Conservation (phyloP, 2,329 filamentous ascomycete genomes). For the Cryphonectria radicalis region DNA sequence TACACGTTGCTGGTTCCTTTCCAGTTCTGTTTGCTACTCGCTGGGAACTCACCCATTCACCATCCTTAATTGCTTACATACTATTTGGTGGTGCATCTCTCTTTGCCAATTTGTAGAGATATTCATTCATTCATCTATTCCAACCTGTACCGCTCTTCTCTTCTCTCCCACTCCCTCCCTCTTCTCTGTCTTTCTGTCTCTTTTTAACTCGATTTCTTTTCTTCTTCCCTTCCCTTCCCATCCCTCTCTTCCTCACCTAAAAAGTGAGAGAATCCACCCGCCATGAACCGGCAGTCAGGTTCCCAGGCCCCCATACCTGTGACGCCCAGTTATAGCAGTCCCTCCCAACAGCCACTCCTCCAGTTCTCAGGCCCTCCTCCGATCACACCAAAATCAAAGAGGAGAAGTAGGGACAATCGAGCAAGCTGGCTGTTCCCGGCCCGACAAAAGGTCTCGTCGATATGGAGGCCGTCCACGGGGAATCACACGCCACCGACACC, state of each 20-base stretch:
- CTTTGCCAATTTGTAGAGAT: not conserved
- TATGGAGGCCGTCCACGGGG: conserved; percentile 29
- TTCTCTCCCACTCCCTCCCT: too few species aligned
- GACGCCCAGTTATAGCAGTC: conserved; percentile 25
- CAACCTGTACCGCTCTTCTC: not conserved
- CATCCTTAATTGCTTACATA: not conserved
- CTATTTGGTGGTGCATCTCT: not conserved
- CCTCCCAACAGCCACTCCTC: conserved; percentile 27
- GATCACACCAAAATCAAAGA: conserved; percentile 19
- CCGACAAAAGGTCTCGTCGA: conserved; percentile 20
- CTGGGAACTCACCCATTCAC: not conserved
- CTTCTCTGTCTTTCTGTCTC: not conserved
- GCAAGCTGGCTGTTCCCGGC: conserved; percentile 27
- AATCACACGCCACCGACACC: conserved; percentile 25
- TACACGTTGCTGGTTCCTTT: not conserved
- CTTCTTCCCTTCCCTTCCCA: not conserved
- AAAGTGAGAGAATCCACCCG: not conserved
- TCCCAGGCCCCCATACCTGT: conserved; percentile 29
- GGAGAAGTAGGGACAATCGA: conserved; percentile 26
- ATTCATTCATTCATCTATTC: not conserved
- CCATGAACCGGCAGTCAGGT: conserved; percentile 28
- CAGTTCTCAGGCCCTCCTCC: conserved; percentile 16
- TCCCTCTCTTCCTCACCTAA: not conserved
- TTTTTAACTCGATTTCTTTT: too few species aligned
- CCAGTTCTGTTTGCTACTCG: not conserved